Evolutionary conservation across 768 basidiomycete species (phyloP), one percentile per base, ranked within the genome.

Genomic region (Tricholoma hemisulphureum): DNA sequence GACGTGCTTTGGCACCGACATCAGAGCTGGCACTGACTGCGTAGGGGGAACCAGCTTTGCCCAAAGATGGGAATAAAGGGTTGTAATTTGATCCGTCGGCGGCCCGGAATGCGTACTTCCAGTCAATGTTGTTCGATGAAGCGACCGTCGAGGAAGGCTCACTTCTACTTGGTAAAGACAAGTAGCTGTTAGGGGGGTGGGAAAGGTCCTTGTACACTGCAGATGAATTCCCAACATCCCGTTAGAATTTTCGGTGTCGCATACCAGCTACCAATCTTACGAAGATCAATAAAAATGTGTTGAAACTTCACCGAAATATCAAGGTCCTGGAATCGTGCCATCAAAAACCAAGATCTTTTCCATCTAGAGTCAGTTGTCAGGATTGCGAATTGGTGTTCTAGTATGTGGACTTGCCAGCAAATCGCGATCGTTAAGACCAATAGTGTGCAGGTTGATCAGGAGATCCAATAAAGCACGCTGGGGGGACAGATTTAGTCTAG

Each of bases 141-240:
- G 56, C 31, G 29, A 56, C 20, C 8, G 31, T 3, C 37, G 37
- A 39, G 6, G 20, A 26, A 60, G 32, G 21, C n/a, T n/a, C n/a
- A n/a, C n/a, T n/a, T n/a, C n/a, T n/a, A n/a, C n/a, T n/a, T n/a
- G 43, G 57, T 4, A 45, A 2, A 20, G 54, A 53, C 35, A 88
- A 71, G 65, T 84, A 89, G 10, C 75, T 76, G 50, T 69, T 71
- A 9, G 88, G 85, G 4, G 90, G 90, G 60, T 91, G 91, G 3
- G 89, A 89, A 31, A 93, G 81, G 69, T 91, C 91, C 59, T 87
- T 84, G 77, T 86, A 91, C 37, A 91, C 87, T 88, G 68, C 32
- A 49, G 59, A 57, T 58, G 58, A 51, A 58, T 56, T 45, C 16
- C 4, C 1, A 7, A n/a, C n/a, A n/a, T n/a, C n/a, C n/a, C n/a